Evolutionary conservation across 2,329 filamentous ascomycete species (phyloP).

Genomic region (Nectriaceae sp.): DNA sequence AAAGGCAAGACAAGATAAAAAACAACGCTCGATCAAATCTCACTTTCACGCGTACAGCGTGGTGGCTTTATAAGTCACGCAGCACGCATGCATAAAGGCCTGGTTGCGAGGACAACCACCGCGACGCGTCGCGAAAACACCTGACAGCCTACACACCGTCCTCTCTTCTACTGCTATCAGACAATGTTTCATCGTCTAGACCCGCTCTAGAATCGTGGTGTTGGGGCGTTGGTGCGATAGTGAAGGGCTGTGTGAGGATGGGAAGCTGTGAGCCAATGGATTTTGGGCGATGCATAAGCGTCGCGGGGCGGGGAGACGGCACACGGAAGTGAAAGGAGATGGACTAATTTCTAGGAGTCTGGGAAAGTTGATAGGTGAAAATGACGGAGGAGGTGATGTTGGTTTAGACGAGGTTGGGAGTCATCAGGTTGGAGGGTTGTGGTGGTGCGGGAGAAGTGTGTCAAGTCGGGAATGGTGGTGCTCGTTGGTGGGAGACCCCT

Average conservation of each 20-base stretch:
- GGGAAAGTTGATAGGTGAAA: not conserved
- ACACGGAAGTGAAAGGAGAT: not conserved
- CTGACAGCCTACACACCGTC: constrained; percentile 18
- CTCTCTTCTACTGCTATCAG: not conserved
- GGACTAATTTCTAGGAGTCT: too few relatives aligned
- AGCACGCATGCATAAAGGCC: not conserved
- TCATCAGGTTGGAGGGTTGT: not conserved
- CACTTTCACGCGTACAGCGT: constrained; percentile 1
- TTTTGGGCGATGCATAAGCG: constrained; percentile 7
- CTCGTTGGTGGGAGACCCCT: not conserved
- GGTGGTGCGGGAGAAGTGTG: not conserved
- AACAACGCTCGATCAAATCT: constrained; percentile 1
- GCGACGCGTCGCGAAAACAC: constrained; percentile 25
- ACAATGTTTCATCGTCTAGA: constrained; percentile 10
- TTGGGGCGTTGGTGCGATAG: constrained; percentile 10
- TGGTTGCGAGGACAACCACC: constrained; percentile 14
- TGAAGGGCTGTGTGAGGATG: constrained; percentile 7
- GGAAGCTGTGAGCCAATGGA: constrained; percentile 12
- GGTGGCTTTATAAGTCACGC: not conserved
- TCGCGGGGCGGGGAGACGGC: not conserved
- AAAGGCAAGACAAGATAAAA: constrained; percentile 1
- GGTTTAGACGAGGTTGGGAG: not conserved
- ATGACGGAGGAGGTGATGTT: not conserved
- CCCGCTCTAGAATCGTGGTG: not conserved
- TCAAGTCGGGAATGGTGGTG: not conserved